Conservation (phyloP, 306 rosid species). For the Cucumis sativus region DNA sequence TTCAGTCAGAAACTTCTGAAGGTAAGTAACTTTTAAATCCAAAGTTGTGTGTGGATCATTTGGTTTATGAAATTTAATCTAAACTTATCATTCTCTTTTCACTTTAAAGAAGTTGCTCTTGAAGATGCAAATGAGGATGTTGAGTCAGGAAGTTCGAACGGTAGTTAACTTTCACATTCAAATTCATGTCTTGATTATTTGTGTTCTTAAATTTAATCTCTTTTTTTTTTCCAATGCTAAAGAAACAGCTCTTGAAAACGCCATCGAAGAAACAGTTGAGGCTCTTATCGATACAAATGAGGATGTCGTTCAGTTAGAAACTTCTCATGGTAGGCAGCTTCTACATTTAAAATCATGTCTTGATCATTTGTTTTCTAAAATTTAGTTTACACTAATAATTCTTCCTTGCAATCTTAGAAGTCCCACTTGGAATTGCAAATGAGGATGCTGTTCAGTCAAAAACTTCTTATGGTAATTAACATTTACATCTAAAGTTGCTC, state of each 20-base stretch:
- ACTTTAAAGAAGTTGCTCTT: constrained; percentile 26
- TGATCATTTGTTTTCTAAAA: neutral
- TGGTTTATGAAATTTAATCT: neutral
- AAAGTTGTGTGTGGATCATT: neutral
- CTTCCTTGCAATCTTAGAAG: neutral
- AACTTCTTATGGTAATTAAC: constrained; percentile 24
- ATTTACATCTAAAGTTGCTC: neutral
- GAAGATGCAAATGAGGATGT: constrained; percentile 19
- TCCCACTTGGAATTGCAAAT: constrained; percentile 12
- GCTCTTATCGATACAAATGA: constrained; percentile 10
- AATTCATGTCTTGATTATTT: neutral
- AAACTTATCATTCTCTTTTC: neutral
- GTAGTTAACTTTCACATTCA: neutral
- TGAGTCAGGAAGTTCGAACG: constrained; percentile 16
- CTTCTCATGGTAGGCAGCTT: neutral
- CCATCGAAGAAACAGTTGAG: constrained; percentile 21
- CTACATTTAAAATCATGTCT: neutral
- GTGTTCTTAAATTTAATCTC: neutral
- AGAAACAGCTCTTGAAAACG: constrained; percentile 36
- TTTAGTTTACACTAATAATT: neutral
- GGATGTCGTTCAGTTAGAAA: constrained; percentile 21
- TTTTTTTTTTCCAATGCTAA: constrained; percentile 5
- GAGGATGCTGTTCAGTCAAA: constrained; percentile 23
- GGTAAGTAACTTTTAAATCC: constrained; percentile 16
- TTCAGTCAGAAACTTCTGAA: constrained; percentile 24